phyloP scores from a whole-genome alignment of 2,329 filamentous ascomycete species.

The Diaporthe sp. region DNA sequence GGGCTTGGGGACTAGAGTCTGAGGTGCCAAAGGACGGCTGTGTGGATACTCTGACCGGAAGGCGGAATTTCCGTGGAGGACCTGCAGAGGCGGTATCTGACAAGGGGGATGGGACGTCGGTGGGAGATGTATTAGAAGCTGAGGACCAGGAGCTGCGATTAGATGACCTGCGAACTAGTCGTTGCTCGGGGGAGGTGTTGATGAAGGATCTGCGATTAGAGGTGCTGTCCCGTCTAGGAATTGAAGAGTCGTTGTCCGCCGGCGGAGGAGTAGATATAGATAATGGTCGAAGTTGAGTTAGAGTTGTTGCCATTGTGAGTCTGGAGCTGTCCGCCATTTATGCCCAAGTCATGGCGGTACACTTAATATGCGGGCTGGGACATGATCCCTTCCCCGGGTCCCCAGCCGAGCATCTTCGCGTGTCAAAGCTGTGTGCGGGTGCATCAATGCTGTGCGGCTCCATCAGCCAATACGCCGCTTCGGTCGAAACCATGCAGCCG shows the following conservation, averaged over 20 bases:
- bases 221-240: slow-evolving; percentile 16
- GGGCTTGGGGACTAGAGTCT: slow-evolving; percentile 24
- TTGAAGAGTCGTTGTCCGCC: slow-evolving; percentile 23
- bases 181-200: slow-evolving; percentile 20
- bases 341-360: slow-evolving; percentile 26
- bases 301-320: slow-evolving; percentile 25
- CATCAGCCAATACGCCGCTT: slow-evolving; percentile 2
- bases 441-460: slow-evolving; percentile 24
- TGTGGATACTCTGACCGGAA: slow-evolving; percentile 26
- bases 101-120: slow-evolving; percentile 23
- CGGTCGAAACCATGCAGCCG: slow-evolving; percentile 13
- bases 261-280: slow-evolving; percentile 29
- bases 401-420: slow-evolving; percentile 23
- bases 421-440: slow-evolving; percentile 20
- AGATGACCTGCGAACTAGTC: slow-evolving; percentile 26
- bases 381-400: slow-evolving; percentile 18
- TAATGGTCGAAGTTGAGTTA: slow-evolving; percentile 24
- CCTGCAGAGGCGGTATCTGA: slow-evolving; percentile 21
- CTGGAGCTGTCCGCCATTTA: slow-evolving; percentile 28
- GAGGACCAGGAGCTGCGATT: slow-evolving; percentile 24
- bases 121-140: slow-evolving; percentile 21
- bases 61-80: slow-evolving; percentile 27
- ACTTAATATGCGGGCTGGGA: slow-evolving; percentile 23
- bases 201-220: slow-evolving; percentile 17
- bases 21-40: slow-evolving; percentile 25